These are phyloP conservation scores for Nematodospora anomalae DNA, from an alignment of 1,139 yeast genomes.

Conservation along the genomic window DNA sequence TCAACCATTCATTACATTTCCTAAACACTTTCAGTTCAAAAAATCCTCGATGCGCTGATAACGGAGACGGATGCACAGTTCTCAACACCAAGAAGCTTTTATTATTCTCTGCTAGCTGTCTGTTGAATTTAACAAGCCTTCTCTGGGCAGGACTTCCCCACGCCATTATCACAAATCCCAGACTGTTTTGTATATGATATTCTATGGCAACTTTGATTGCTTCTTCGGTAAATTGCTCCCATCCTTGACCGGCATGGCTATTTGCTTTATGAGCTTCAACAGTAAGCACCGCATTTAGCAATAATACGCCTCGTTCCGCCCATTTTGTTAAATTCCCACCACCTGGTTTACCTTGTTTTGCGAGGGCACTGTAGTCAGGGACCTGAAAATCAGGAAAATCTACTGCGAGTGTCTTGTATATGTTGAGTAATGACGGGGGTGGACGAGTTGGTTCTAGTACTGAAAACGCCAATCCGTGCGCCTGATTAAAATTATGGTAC, in stretches of 20 bases:
- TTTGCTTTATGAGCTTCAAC: slow-evolving; percentile 94
- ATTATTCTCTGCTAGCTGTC: slow-evolving; percentile 23
- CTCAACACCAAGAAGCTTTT: slow-evolving; percentile 52
- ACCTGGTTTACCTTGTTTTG: slow-evolving; percentile 31
- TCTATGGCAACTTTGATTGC: slow-evolving; percentile 54
- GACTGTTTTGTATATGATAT: slow-evolving; percentile 29
- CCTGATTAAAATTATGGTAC: slow-evolving; percentile 88
- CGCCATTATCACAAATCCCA: slow-evolving; percentile 77
- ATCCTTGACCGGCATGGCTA: slow-evolving; percentile 87
- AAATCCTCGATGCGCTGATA: slow-evolving; percentile 84
- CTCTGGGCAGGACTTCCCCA: slow-evolving; percentile 97
- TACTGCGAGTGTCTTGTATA: slow-evolving; percentile 70
- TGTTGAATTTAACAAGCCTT: slow-evolving; percentile 48
- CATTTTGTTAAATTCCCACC: slow-evolving; percentile 77
- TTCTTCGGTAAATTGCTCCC: slow-evolving; percentile 87
- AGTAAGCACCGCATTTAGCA: slow-evolving; percentile 86
- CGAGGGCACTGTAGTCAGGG: slow-evolving; percentile 45
- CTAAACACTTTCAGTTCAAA: slow-evolving; percentile 71
- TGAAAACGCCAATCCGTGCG: slow-evolving; percentile 94
- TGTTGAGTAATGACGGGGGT: slow-evolving; percentile 89
- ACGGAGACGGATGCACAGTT: slow-evolving; percentile 93
- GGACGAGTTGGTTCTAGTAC: slow-evolving; percentile 80
- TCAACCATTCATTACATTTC: slow-evolving; percentile 74
- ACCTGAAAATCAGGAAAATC: slow-evolving; percentile 72
- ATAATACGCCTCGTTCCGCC: slow-evolving; percentile 86